Base-by-base conservation (phyloP, 192 early-diverging fungal species). In the Spizellomyces punctatus region DNA sequence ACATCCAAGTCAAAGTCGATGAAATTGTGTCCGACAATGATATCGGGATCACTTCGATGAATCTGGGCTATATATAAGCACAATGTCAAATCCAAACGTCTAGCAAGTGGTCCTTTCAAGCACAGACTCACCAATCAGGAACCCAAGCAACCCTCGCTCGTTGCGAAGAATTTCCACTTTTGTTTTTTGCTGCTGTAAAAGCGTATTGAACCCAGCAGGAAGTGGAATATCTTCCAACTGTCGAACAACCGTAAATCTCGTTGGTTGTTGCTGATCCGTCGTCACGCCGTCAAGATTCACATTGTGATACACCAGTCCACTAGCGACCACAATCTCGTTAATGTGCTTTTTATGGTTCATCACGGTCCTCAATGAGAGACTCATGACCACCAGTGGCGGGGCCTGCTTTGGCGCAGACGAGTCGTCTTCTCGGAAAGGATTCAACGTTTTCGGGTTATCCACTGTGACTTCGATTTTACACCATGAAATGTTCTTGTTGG, bases 1-100 rank as follows among this genome's bases (percentile, higher is more conserved):
- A 98, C 90, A 68, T 95, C 95, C 43, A 99, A 81, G 73, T 94
- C 93, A 74, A 97, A 96, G 10, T 95, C 96, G 66, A 93, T 85
- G 82, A 99, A 94, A 68, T 98, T 98, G 83, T 99, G 98, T 16
- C 96, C 94, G 8, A 96, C 91, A 64, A 99, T 79, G 0, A 99
- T 82, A 80, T 99, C 98, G 0, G 98, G 96, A 67, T 99, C 98
- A 10, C 76, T 44, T 19, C 77, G 76, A 49, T 93, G 86, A 48
- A 99, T 83, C 8, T 85, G 82, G 10, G 92, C 94, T 78, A 72
- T 43, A 59, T 19, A 58, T 46, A 19, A 58, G n/a, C 5, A 48
- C 19, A 16, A 44, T 21, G n/a, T 58, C 46, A 75, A 44, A 9
- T 27, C 43, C 16, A 71, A n/a, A 22, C 14, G 43, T 67, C 17